phyloP scores from a whole-genome alignment of 1,284 basidiomycete genomes.

The Thelephora terrestris region DNA sequence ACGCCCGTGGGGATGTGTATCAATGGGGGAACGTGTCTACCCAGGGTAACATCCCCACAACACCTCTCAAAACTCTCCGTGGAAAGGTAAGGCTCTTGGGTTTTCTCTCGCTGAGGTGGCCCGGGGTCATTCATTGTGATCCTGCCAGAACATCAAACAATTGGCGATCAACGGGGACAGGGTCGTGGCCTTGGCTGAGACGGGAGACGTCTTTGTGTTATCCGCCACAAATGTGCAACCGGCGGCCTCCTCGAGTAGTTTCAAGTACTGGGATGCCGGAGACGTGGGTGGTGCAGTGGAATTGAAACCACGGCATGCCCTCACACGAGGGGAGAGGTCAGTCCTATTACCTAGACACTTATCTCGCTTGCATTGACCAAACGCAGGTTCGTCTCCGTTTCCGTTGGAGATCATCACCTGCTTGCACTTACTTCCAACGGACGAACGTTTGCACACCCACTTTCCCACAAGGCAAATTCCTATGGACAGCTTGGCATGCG shows the following conservation, averaged over 20 bases:
- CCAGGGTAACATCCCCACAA: constrained; percentile 14
- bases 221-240: constrained; percentile 25
- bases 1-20: constrained; percentile 80
- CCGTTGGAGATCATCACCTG: constrained; percentile 73
- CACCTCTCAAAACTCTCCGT: constrained; percentile 45
- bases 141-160: constrained; percentile 53
- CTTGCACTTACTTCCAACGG: constrained; percentile 79
- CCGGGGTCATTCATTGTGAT: background rate
- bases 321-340: constrained; percentile 49
- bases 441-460: constrained; percentile 73
- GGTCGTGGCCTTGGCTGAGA: constrained; percentile 65
- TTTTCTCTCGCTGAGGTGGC: background rate
- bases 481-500: constrained; percentile 81
- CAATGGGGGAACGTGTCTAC: constrained; percentile 75
- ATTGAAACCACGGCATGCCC: constrained; percentile 10
- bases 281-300: background rate
- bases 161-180: constrained; percentile 46
- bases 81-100: constrained; percentile 54
- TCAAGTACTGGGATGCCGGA: background rate
- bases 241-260: background rate
- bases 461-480: constrained; percentile 70
- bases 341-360: constrained; percentile 7
- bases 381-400: constrained; percentile 60
- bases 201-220: constrained; percentile 67
- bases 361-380: background rate